Evolutionary conservation across 768 basidiomycete genomes (phyloP), one percentile per base, ranked within the genome.

Genomic region (Hericium alpestre): DNA sequence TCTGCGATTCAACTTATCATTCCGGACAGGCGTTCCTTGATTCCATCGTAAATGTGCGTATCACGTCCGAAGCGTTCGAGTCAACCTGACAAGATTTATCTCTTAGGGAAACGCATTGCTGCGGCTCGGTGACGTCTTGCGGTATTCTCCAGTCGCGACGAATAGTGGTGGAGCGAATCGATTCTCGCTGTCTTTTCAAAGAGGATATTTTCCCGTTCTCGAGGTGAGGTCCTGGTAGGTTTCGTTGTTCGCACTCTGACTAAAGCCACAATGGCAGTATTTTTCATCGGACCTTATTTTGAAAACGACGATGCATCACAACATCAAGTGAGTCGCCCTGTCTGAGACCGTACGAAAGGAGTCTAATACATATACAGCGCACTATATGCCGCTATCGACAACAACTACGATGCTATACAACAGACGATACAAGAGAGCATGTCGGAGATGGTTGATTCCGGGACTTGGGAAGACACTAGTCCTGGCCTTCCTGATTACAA

Each of bases 41-140:
- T 27, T 54, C 49, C 0, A 59, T 65, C 7, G 64, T 66, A 22
- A 59, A 57, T 13, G 66, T 67, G 56, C 15, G 63, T 60, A 20
- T 3, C 5, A 51, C 27, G 13, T 40, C 39, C 18, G 1, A 10
- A 32, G 32, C 8, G 1, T 32, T 32, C 8, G 25, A 32, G 32
- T 1, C 32, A 32, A 0, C 9, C 32, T 32, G 32, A 32, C 32
- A 32, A 32, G 8, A 8, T 32, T 32, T 32, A 0, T 22, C 58
- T 15, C 37, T 32, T 49, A 68, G 67, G 62, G 64, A 11, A 64
- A 70, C 32, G 69, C 62, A 0, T 57, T 72, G 22, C 16, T 64
- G 3, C 62, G 70, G 2, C 61, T 73, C 6, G 64, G 66, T n/a
- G 68, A 70, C n/a, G 66, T 71, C 49, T 49, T 73, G 25, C 50